Conservation (phyloP, 345 rosid genomes). For the Ceriops decandra region DNA sequence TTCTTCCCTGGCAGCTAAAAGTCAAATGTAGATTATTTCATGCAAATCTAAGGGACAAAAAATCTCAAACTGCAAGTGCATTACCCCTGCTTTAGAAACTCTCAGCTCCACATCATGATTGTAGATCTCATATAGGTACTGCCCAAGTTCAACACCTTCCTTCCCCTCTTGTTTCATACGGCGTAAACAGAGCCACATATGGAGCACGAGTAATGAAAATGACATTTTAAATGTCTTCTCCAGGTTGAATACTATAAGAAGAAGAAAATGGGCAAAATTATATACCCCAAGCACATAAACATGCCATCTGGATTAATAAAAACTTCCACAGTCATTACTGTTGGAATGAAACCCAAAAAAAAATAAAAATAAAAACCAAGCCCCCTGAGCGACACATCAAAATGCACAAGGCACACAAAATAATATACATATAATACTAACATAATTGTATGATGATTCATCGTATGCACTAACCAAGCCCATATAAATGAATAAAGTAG, state of each 20-base stretch:
- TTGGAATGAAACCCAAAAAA: background rate
- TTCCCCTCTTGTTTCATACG: slow-evolving; percentile 85
- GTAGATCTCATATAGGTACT: slow-evolving; percentile 80
- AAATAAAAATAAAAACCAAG: background rate
- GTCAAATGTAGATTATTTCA: no score
- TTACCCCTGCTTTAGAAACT: slow-evolving; percentile 96
- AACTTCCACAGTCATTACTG: no score
- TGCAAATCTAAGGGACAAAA: no score
- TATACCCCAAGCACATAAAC: background rate
- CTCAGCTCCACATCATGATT: slow-evolving; percentile 90
- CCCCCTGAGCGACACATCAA: background rate
- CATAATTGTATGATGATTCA: no score
- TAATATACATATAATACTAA: no score
- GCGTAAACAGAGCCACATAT: slow-evolving; percentile 84
- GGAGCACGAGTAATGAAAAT: slow-evolving; percentile 84
- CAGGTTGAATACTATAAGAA: slow-evolving; percentile 74
- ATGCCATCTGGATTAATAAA: no score
- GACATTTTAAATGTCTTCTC: slow-evolving; percentile 88
- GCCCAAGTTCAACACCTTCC: slow-evolving; percentile 92
- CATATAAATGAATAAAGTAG: no score
- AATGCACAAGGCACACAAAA: no score
- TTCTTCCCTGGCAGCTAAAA: no score
- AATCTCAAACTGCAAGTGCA: background rate
- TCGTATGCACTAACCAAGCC: no score
- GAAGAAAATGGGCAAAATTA: slow-evolving; percentile 4